Percentiles rank a stretch among this genome's conserved stretches.
Conservation (phyloP, 176 grass and related monocot genomes). For the Thinopyrum elongatum region DNA sequence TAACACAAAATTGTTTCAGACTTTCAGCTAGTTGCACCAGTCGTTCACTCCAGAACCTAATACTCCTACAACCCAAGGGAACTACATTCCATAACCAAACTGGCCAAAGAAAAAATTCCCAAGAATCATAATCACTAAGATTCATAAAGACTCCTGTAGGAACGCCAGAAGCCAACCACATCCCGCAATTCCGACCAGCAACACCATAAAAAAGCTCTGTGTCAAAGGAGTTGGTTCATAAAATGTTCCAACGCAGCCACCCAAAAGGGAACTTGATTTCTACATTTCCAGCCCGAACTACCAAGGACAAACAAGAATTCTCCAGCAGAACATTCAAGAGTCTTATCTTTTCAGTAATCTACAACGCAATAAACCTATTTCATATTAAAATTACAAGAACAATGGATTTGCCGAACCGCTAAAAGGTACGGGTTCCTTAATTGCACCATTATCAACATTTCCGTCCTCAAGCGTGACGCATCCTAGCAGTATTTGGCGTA, state of each 20-base stretch:
- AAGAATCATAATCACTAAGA: constrained; percentile 6
- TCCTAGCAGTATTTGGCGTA: neutral
- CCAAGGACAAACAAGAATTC: neutral
- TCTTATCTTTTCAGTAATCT: neutral
- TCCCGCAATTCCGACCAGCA: neutral
- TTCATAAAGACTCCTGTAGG: neutral
- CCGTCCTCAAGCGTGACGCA: neutral
- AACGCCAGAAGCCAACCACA: neutral
- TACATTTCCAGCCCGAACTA: neutral
- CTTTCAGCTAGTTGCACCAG: neutral
- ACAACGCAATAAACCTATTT: neutral
- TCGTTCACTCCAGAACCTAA: neutral
- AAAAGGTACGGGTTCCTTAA: neutral
- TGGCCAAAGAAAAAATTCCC: neutral
- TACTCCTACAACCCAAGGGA: neutral
- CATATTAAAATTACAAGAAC: neutral
- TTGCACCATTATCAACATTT: neutral
- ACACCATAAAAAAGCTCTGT: neutral
- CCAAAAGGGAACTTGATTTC: neutral
- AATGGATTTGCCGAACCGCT: neutral
- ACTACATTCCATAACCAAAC: neutral
- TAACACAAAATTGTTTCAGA: neutral
- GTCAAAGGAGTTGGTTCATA: neutral
- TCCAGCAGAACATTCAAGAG: neutral
- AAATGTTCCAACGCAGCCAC: neutral